Evolutionary conservation across 768 basidiomycete species (phyloP), one percentile per base, ranked within the genome.

Genomic region (Calocybe gangraenosa): DNA sequence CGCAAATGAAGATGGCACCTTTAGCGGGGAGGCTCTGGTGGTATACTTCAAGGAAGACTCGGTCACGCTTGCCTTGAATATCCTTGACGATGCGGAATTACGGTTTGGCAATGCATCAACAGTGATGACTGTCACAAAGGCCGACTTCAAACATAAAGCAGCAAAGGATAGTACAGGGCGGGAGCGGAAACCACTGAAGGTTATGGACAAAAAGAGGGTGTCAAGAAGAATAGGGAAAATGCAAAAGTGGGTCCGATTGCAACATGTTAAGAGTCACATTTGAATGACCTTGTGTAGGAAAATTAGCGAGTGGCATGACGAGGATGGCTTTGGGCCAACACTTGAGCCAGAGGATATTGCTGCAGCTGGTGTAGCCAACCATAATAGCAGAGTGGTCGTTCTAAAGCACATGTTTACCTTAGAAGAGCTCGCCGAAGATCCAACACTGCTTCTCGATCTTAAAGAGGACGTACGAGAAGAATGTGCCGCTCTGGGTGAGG

Each of bases 1-100:
- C 64, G 87, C 88, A 37, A 81, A 79, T 47, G 91, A 90, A 4
- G 80, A 89, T 49, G 93, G 94, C 25, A 60, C 76, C 19, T 96
- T 97, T 65, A 96, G 80, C 54, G 95, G 96, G 31, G 95, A 98
- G 54, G 95, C 93, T 2, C 67, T 98, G 52, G 84, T 99, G 46
- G 92, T 97, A 25, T 99, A 89, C 65, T 95, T 97, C 75, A 96
- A 96, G 64, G 92, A 95, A 62, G 94, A 92, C 49, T 91, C 87
- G n/a, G 96, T 98, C 15, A 65, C 70, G 3, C 72, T 98, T 43
- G 95, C 94, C 7, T 59, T 89, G 50, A 86, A 74, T 53, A 71
- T 98, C 42, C 70, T 98, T 49, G 94, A 97, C 61, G 95, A 97
- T 48, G 90, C 90, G 1, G 93, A 96, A 62, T 68, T 99, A 49